Base-by-base conservation (phyloP, 495 filamentous ascomycete species). In the Cercophora samala region DNA sequence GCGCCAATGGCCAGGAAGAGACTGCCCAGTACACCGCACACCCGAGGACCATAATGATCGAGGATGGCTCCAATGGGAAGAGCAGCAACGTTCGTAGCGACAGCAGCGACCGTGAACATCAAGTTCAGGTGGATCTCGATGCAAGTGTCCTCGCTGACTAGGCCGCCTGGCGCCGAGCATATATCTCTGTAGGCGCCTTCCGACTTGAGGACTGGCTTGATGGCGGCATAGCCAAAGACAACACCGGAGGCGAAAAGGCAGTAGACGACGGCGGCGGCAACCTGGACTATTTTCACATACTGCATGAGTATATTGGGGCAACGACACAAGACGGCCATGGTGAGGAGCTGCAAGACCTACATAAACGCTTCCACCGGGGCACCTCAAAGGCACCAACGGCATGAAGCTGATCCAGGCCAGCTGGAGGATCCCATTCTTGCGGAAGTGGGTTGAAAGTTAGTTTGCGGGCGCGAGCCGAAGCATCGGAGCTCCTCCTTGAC, bases 41-140 rank as follows among this genome's bases (percentile, higher is more conserved):
- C 83, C 42, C 90, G 86, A 19, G 93, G 93, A 1, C 93, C 93
- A 72, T 86, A 96, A 59, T 86, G 84, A 73, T 97, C 93, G 4
- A 97, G 82, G 54, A 97, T 90, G 1, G 92, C 91, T 51, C 93
- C 93, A 4, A 96, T 86, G 15, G 93, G 92, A 3, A 96, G 81
- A 9, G 93, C 93, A 19, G 86, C 89, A 19, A 94, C 89, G 60
- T 85, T 86, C 46, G 93, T 96, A 4, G 85, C 89, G 19, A 96
- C 93, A 17, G 92, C 93, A n/a, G 92, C 93, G 46, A 91, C 83
- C 32, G 93, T 97, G 81, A 97, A 96, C 93, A 97, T 96, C 66
- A 96, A 77, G 75, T 97, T 97, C 59, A 96, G 82, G 59, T 89
- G 85, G 59, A 96, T 88, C 74, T 97, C 93, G 21, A 93, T 85